Conservation (phyloP, 148 eudicot species). For the Rhododendron ferrugineum region DNA sequence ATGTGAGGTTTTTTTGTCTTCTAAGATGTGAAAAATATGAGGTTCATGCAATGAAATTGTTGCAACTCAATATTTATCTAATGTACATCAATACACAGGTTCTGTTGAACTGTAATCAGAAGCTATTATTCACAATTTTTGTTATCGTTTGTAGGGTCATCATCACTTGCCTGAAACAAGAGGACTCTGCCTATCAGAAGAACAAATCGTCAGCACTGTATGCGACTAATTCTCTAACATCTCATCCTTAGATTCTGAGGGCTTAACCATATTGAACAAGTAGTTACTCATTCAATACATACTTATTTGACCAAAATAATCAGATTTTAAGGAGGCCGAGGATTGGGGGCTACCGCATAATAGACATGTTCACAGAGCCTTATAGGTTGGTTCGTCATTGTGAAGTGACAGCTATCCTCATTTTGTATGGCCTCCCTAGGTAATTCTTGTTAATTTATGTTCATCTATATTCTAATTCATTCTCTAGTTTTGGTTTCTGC, state of each 20-base stretch:
- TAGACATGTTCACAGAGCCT: slow-evolving; percentile 83
- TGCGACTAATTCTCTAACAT: slow-evolving; percentile 11
- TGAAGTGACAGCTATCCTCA: slow-evolving; percentile 92
- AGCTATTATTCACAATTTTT: slow-evolving; percentile 7
- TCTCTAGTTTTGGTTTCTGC: not conserved
- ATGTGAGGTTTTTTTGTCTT: slow-evolving; percentile 32
- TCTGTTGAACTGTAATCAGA: not conserved
- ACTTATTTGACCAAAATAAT: slow-evolving; percentile 3
- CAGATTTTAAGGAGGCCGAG: slow-evolving; percentile 78
- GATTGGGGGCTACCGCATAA: slow-evolving; percentile 64
- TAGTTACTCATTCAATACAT: not conserved
- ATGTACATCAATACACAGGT: not conserved
- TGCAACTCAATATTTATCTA: not conserved
- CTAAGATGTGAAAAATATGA: slow-evolving; percentile 36
- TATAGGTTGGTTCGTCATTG: slow-evolving; percentile 63
- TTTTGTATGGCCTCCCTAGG: slow-evolving; percentile 95
- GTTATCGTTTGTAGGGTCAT: slow-evolving; percentile 55
- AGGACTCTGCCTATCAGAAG: slow-evolving; percentile 99
- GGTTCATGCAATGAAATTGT: slow-evolving; percentile 6
- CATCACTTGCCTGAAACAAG: slow-evolving; percentile 99
- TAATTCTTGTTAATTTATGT: slow-evolving; percentile 7
- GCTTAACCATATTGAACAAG: not conserved
- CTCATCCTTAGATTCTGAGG: not conserved
- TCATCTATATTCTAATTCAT: not conserved
- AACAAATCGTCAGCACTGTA: slow-evolving; percentile 90